Conservation (phyloP, 108 stramenopile genomes). For the Cyclotella cryptica region DNA sequence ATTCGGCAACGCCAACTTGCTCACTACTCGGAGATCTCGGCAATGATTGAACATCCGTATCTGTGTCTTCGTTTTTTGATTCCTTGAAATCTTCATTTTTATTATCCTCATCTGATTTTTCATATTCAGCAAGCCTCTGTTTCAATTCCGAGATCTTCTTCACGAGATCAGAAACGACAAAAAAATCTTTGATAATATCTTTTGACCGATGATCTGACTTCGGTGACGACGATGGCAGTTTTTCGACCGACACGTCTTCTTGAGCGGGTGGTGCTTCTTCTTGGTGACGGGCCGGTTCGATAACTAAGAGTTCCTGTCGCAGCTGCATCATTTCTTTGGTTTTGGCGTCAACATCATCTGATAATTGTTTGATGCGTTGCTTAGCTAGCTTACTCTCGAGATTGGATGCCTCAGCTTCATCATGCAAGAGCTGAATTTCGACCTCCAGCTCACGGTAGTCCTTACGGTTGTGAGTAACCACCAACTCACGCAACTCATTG, state of each 20-base stretch:
- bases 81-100: constrained; percentile 2
- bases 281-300: neutral
- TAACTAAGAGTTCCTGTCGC: neutral
- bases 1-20: neutral
- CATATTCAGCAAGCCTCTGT: constrained; percentile 15
- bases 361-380: constrained; percentile 19
- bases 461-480: neutral
- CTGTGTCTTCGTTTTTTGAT: neutral
- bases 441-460: constrained; percentile 18
- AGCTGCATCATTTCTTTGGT: neutral
- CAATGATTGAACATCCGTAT: neutral
- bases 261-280: no score
- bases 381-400: constrained; percentile 12
- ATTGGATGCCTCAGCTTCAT: constrained; percentile 9
- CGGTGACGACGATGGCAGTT: neutral
- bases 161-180: constrained; percentile 9
- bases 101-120: neutral
- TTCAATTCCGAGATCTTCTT: constrained; percentile 18
- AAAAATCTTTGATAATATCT: constrained; percentile 1
- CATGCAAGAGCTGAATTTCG: constrained; percentile 9
- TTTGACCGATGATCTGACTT: neutral
- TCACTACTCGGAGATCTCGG: neutral
- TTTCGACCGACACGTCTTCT: neutral
- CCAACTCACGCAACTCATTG: constrained; percentile 19
- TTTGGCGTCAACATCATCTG: constrained; percentile 13